Base-by-base conservation (phyloP, 106 monocot species). In the Platanthera guangdongensis region DNA sequence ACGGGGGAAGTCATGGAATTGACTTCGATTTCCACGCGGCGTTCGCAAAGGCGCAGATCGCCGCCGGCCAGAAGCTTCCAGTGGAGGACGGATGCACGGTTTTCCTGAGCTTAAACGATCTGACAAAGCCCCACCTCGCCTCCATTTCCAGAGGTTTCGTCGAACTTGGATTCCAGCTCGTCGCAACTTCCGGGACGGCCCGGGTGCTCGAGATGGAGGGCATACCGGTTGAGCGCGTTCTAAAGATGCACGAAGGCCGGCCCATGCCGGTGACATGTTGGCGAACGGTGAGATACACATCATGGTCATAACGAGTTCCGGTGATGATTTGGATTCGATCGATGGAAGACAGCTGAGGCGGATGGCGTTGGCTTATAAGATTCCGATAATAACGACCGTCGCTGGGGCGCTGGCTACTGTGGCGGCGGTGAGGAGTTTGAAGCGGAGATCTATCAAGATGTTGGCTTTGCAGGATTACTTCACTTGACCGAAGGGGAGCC, bases 1-100 rank as follows among this genome's bases (percentile, higher is more conserved):
- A 99, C 97, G 6, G 97, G 97, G 19, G 97, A 99, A 76, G 97
- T 99, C 21, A 99, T 99, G 94, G 97, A 30, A 94, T 94, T 57
- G 97, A 99, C 49, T 85, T 63, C 46, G 87, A 89, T 9, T 99
- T 99, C 78, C 80, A 91, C 50, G 79, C 86, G 19, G 97, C 97
- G 32, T 99, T 97, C 79, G 97, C 97, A 0, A 99, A 99, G 84
- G 97, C 97, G 28, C 94, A 99, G 76, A 94, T 99, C 60, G 97
- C 97, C 22, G 97, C 97, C 19, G 97, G 97, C 4, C 94, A 99
- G 79, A 88, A 88, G 76, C 89, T 99, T 50, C 97, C 97, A 5
- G 83, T 80, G 8, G 53, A 57, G 49, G 72, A 50, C 19, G 16
- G 51, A 12, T 89, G 94, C 10, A 92, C 85, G 9, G 94, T 87